phyloP scores from a whole-genome alignment of 2,329 filamentous ascomycete genomes.

The Elsinoe australis region DNA sequence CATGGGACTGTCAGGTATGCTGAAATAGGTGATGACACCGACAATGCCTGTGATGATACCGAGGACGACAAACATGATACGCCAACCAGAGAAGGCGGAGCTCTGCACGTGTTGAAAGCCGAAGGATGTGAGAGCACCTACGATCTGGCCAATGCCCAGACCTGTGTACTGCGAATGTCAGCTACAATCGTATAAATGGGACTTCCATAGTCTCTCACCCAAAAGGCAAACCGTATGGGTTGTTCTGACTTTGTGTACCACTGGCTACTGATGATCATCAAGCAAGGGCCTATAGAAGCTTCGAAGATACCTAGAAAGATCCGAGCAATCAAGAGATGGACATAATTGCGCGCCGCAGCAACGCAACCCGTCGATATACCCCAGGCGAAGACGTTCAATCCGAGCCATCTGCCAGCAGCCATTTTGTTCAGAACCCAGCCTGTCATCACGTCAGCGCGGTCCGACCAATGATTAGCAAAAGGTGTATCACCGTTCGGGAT shows the following conservation, averaged over 20 bases:
- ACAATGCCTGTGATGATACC: slow-evolving; percentile 6
- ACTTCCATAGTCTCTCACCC: too few species aligned
- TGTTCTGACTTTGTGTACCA: slow-evolving; percentile 43
- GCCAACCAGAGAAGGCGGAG: slow-evolving; percentile 10
- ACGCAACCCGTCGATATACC: slow-evolving; percentile 39
- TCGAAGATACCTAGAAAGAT: slow-evolving; percentile 46
- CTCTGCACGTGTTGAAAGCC: slow-evolving; percentile 43
- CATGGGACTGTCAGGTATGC: slow-evolving; percentile 60
- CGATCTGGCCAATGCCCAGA: slow-evolving; percentile 50
- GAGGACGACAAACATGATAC: slow-evolving; percentile 17
- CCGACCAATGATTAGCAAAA: slow-evolving; percentile 36
- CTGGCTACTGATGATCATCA: slow-evolving; percentile 46
- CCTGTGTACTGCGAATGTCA: too few species aligned
- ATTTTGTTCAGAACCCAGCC: slow-evolving; percentile 51
- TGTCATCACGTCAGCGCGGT: slow-evolving; percentile 33
- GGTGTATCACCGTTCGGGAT: slow-evolving; percentile 59
- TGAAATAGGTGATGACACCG: not conserved
- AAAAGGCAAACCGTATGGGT: slow-evolving; percentile 53
- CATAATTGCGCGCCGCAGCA: slow-evolving; percentile 41
- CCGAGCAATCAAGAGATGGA: slow-evolving; percentile 39
- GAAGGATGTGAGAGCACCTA: slow-evolving; percentile 50
- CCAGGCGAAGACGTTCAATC: slow-evolving; percentile 34
- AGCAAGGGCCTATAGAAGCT: slow-evolving; percentile 43
- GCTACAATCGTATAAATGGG: too few species aligned
- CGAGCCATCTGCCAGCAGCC: slow-evolving; percentile 44